Percentiles rank a stretch among this genome's conserved stretches.
These are phyloP conservation scores for Pythium rhizo-oryzae DNA, from an alignment of 352 stramenopile genomes.

Conservation along the genomic window DNA sequence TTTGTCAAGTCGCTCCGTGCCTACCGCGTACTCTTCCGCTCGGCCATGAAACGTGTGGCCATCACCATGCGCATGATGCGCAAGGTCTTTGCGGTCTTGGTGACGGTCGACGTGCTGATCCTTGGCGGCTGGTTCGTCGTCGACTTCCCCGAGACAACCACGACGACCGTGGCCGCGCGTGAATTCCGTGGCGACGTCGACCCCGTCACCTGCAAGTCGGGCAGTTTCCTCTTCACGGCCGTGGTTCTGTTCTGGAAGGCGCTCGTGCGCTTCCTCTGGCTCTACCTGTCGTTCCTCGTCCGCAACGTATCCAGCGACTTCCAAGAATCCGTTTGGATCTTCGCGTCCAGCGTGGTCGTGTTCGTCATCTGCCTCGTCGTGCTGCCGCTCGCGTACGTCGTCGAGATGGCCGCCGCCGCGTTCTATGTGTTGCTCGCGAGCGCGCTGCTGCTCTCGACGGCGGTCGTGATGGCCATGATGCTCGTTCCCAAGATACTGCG, in stretches of 20 bases:
- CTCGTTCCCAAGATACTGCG: conserved; percentile 21
- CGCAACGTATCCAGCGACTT: conserved; percentile 40
- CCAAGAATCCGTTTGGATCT: conserved; percentile 45
- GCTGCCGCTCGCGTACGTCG: conserved; percentile 33
- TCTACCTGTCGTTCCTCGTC: conserved; percentile 26
- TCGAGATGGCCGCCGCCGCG: conserved; percentile 22
- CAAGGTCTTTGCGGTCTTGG: conserved; percentile 1
- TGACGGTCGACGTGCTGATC: conserved; percentile 33
- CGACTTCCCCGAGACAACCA: conserved; percentile 40
- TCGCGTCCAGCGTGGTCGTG: conserved; percentile 28
- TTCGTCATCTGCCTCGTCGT: conserved; percentile 31
- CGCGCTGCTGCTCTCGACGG: conserved; percentile 18
- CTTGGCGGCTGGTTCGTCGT: conserved; percentile 28
- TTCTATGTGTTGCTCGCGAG: conserved; percentile 32
- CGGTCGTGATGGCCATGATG: conserved; percentile 26
- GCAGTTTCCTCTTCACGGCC: conserved; percentile 30
- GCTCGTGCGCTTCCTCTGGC: conserved; percentile 28
- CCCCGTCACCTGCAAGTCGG: conserved; percentile 25
- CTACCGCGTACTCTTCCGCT: conserved; percentile 35
- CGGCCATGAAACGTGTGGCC: conserved; percentile 27
- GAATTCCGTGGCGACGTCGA: conserved; percentile 12
- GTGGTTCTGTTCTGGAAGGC: conserved; percentile 39
- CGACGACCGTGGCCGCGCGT: neutral
- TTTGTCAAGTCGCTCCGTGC: conserved; percentile 42
- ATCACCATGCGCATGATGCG: conserved; percentile 26